Conservation (phyloP, 1,284 basidiomycete species). For the Trichosporon asahii region DNA sequence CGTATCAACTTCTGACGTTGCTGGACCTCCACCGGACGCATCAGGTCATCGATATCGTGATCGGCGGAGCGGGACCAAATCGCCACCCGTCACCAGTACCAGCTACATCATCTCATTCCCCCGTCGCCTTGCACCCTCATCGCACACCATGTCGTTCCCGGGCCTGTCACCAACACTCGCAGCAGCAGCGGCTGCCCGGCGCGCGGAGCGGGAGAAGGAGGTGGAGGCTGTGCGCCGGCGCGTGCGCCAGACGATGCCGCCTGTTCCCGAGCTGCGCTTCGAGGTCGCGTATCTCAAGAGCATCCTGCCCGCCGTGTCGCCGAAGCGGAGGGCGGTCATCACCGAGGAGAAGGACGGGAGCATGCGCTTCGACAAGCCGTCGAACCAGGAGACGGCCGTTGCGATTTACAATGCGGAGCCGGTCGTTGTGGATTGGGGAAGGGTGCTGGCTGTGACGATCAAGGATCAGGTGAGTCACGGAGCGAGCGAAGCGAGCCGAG, state of each 20-base stretch:
- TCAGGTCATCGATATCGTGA: neutral
- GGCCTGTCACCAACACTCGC: conserved; percentile 1
- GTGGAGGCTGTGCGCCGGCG: conserved; percentile 39
- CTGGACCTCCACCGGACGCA: neutral
- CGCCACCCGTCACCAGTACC: neutral
- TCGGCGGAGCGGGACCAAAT: conserved; percentile 5
- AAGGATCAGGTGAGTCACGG: conserved; percentile 47
- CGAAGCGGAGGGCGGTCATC: conserved; percentile 23
- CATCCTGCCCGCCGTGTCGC: conserved; percentile 36
- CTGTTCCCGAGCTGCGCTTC: conserved; percentile 49
- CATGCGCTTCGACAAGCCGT: neutral
- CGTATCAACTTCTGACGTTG: neutral
- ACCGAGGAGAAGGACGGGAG: conserved; percentile 39
- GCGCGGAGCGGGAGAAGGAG: conserved; percentile 18
- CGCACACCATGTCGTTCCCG: conserved; percentile 23
- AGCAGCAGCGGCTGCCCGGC: neutral
- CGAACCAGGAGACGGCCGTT: conserved; percentile 69
- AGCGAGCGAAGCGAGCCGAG: neutral
- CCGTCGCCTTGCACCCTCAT: no score
- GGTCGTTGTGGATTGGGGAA: conserved; percentile 6
- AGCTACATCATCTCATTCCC: no score
- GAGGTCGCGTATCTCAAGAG: conserved; percentile 40
- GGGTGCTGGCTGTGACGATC: conserved; percentile 45
- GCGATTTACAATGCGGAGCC: conserved; percentile 82
- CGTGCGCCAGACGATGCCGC: conserved; percentile 42